Evolutionary conservation across 2,329 filamentous ascomycete species (phyloP).

Genomic region (Nemania abortiva): DNA sequence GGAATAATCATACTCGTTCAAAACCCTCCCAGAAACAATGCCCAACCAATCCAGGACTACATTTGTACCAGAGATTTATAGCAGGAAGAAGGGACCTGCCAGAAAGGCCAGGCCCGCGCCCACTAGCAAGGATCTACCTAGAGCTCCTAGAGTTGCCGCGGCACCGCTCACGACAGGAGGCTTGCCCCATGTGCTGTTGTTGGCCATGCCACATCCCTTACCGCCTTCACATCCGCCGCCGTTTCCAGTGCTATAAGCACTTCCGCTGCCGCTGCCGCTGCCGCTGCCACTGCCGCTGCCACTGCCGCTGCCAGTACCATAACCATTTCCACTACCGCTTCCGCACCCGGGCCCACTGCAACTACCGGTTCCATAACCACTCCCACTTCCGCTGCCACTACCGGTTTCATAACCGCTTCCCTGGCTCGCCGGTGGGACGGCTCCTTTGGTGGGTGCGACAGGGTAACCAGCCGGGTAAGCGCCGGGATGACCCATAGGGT

Average conservation of each 20-base stretch:
- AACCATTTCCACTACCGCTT: not conserved
- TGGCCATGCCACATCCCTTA: slow-evolving; percentile 15
- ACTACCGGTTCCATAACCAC: slow-evolving; percentile 4
- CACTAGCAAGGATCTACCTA: slow-evolving; percentile 46
- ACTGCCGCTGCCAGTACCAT: not conserved
- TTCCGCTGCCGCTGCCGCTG: not conserved
- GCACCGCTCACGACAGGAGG: slow-evolving; percentile 42
- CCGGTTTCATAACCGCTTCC: slow-evolving; percentile 9
- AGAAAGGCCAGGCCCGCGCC: slow-evolving; percentile 48
- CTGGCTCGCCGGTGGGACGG: not conserved
- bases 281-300: not conserved
- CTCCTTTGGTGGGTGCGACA: slow-evolving; percentile 16
- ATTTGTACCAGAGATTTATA: slow-evolving; percentile 40
- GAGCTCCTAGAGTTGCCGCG: slow-evolving; percentile 47
- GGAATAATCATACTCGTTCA: slow-evolving; percentile 22
- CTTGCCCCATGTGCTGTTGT: slow-evolving; percentile 42
- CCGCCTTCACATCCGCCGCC: not conserved
- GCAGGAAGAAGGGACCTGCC: slow-evolving; percentile 47
- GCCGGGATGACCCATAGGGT: no score
- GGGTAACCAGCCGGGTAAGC: slow-evolving; percentile 15
- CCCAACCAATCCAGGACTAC: slow-evolving; percentile 3
- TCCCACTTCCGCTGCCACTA: slow-evolving; percentile 1
- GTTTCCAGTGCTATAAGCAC: not conserved
- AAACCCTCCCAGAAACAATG: slow-evolving; percentile 7
- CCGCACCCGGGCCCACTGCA: not conserved